These are phyloP conservation scores for Amanita muscaria DNA, from an alignment of 768 basidiomycete genomes.

Conservation along the genomic window DNA sequence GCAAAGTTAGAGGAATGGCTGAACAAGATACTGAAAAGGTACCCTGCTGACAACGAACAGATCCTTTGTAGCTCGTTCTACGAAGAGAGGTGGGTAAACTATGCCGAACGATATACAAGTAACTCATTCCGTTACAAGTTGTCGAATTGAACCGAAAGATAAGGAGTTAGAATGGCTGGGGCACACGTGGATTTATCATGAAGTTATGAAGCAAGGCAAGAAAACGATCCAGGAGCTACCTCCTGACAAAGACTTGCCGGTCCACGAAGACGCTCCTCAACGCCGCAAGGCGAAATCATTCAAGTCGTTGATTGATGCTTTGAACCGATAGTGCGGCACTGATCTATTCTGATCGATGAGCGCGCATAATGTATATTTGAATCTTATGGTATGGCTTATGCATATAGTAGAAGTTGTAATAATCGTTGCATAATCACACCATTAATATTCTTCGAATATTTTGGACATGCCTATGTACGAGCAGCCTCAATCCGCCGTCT, in stretches of 20 bases:
- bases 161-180: background rate
- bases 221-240: background rate
- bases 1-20: constrained; percentile 33
- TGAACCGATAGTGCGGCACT: too few relatives aligned
- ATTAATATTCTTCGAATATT: background rate
- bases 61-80: background rate
- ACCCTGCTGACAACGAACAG: background rate
- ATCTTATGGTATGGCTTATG: background rate
- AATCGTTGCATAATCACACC: background rate
- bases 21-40: constrained; percentile 12
- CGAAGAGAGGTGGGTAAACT: background rate
- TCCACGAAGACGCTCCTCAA: background rate
- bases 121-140: background rate
- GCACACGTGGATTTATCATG: background rate
- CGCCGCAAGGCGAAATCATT: background rate
- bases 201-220: background rate
- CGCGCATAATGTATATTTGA: background rate
- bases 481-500: constrained; percentile 83
- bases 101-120: background rate
- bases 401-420: background rate
- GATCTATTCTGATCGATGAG: background rate
- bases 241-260: background rate
- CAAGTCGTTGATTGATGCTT: background rate
- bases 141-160: background rate
- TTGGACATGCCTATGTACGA: constrained; percentile 17